These are phyloP conservation scores for Chytriomyces hyalinus DNA, from an alignment of 192 early-diverging fungal genomes.

Conservation along the genomic window DNA sequence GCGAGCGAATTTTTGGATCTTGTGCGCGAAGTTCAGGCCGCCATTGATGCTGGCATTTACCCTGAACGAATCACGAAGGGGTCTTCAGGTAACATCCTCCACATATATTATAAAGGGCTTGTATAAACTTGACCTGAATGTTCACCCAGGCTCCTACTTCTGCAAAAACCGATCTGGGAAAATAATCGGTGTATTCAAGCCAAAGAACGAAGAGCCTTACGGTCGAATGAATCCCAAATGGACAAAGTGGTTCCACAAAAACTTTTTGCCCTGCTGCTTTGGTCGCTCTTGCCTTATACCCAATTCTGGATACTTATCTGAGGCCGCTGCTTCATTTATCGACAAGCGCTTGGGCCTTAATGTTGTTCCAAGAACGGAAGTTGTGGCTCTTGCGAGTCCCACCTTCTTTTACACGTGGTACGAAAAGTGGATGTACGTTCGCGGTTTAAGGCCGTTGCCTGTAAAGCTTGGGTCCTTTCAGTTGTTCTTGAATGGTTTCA, in stretches of 20 bases:
- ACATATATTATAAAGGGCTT: too few relatives aligned
- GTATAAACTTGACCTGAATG: not conserved
- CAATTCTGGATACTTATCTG: slow-evolving; percentile 87
- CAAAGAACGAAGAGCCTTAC: slow-evolving; percentile 70
- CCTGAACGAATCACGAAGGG: slow-evolving; percentile 64
- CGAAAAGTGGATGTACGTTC: slow-evolving; percentile 54
- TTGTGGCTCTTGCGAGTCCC: slow-evolving; percentile 71
- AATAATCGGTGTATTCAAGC: slow-evolving; percentile 91
- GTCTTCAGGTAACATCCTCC: slow-evolving; percentile 55
- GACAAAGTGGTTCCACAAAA: slow-evolving; percentile 91
- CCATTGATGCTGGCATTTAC: slow-evolving; percentile 56
- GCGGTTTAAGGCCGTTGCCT: slow-evolving; percentile 59
- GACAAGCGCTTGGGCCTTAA: slow-evolving; percentile 76
- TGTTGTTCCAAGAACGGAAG: slow-evolving; percentile 84
- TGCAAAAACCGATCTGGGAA: slow-evolving; percentile 73
- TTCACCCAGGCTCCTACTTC: slow-evolving; percentile 80
- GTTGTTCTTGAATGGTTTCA: slow-evolving; percentile 78
- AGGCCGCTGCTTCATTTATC: slow-evolving; percentile 83
- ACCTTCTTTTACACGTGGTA: slow-evolving; percentile 78
- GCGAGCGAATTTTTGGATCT: slow-evolving; percentile 1
- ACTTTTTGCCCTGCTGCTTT: slow-evolving; percentile 88
- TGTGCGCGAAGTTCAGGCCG: slow-evolving; percentile 39
- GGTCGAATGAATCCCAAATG: slow-evolving; percentile 84
- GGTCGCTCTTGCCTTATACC: slow-evolving; percentile 86
- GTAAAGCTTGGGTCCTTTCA: slow-evolving; percentile 86